Evolutionary conservation across 306 rosid genomes (phyloP), one percentile per base, ranked within the genome.

Genomic region (Carpinus viminea): DNA sequence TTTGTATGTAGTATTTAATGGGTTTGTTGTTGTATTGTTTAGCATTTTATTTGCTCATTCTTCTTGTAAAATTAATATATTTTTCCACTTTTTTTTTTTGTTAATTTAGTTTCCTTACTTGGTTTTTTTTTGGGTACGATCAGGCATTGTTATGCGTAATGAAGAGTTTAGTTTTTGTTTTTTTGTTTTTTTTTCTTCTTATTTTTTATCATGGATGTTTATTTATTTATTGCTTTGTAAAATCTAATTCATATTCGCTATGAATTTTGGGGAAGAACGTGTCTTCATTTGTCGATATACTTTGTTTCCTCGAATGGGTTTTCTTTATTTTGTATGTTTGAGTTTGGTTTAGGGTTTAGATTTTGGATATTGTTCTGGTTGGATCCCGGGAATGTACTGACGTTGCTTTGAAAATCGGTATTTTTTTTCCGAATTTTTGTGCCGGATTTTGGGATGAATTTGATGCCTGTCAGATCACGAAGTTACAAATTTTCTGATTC

Each of bases 321-420:
- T 80, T 83, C 54, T 55, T 72, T 43, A 65, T 68, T 77, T 76
- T 56, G 74, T 53, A 18, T 34, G 34, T 69, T 17, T 56, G 76
- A 26, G 52, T 60, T 76, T 16, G 65, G 74, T 64, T 81, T 86
- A 90, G 88, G 94, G 91, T 86, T 86, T 83, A 66, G 79, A 73
- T 84, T 68, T 86, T 71, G 79, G 79, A 81, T 64, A 65, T 80
- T 76, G 50, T 66, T 79, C 21, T 46, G 75, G 38, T 72, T 71
- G 80, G 80, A 79, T 81, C 78, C 81, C 53, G 59, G 74, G 57
- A 56, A 65, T 72, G 78, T 43, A 34, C 21, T 68, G 79, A 73
- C 57, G 75, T 7, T 78, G 68, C 79, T 78, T 11, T 17, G 52
- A 57, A 77, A 24, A 73, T 70, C 48, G 36, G 26, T 26, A 34